Percentiles rank a stretch among this genome's conserved stretches.
phyloP scores from a whole-genome alignment of 2,329 filamentous ascomycete species.

The Aspergillus sp. region DNA sequence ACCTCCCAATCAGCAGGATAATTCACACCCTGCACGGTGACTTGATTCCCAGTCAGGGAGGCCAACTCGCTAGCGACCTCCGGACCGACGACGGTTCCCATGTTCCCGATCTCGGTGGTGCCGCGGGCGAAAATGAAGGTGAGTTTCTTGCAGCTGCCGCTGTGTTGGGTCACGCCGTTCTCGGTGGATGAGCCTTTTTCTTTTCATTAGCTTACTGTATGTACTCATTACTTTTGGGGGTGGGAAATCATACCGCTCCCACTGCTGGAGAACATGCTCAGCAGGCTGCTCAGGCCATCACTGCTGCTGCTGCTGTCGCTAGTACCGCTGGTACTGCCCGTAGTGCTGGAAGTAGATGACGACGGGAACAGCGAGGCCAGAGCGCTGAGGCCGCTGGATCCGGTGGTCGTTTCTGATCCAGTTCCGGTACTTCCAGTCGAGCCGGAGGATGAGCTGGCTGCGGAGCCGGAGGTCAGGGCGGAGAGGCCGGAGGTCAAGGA shows the following conservation, averaged over 20 bases:
- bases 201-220: no score
- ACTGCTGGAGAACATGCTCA: neutral
- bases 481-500: constrained; percentile 4
- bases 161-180: constrained; percentile 44
- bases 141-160: constrained; percentile 43
- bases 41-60: constrained; percentile 27
- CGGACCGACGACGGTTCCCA: constrained; percentile 46
- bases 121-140: constrained; percentile 50
- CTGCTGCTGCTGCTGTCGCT: neutral
- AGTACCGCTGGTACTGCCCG: neutral
- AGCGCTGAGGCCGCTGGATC: constrained; percentile 13
- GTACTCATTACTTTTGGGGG: no score
- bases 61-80: constrained; percentile 31
- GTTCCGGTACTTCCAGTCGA: neutral
- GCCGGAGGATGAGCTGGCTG: neutral
- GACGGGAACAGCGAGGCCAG: constrained; percentile 18
- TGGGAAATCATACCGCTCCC: neutral
- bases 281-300: neutral
- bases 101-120: constrained; percentile 46
- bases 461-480: constrained; percentile 1
- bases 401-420: neutral
- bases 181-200: constrained; percentile 30
- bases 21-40: constrained; percentile 36
- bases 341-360: neutral
- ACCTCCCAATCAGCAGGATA: constrained; percentile 33